phyloP scores from a whole-genome alignment of 495 filamentous ascomycete species.

The Aspergillus nanangensis region DNA sequence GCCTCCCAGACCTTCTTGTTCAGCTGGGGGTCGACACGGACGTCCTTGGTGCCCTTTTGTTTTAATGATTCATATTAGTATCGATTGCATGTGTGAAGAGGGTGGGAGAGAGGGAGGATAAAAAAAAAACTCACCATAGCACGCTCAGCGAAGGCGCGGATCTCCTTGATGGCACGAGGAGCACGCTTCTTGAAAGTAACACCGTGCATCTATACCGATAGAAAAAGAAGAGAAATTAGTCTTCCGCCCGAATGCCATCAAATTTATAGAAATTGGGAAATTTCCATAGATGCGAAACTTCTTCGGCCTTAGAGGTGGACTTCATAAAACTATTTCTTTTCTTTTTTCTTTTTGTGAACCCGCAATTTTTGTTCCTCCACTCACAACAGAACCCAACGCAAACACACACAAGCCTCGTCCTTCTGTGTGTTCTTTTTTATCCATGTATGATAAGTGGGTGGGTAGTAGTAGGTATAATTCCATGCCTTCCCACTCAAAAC shows the following conservation, averaged over 20 bases:
- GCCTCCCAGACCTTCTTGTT: constrained; percentile 99
- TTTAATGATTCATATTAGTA: not conserved
- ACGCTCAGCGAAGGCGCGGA: constrained; percentile 82
- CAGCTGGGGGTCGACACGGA: constrained; percentile 94
- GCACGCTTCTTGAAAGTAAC: constrained; percentile 99
- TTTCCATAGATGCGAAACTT: constrained; percentile 19
- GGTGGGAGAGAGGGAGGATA: not conserved
- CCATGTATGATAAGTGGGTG: too few relatives aligned
- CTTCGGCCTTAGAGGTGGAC: constrained; percentile 55
- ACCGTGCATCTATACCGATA: constrained; percentile 73
- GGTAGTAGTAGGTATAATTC: too few relatives aligned
- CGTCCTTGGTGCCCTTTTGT: constrained; percentile 85
- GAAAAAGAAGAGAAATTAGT: constrained; percentile 46
- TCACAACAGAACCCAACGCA: too few relatives aligned
- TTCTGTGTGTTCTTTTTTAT: too few relatives aligned
- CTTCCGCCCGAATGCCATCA: constrained; percentile 61
- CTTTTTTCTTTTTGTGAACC: constrained; percentile 16
- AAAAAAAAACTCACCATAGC: constrained; percentile 75
- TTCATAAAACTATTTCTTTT: constrained; percentile 66
- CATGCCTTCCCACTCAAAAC: too few relatives aligned
- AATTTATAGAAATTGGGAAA: constrained; percentile 19
- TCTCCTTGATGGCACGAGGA: constrained; percentile 98
- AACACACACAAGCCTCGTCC: too few relatives aligned
- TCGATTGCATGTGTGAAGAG: not conserved
- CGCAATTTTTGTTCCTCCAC: constrained; percentile 15